A percentile compares a stretch with the other conserved stretches of the same genome.
These are phyloP conservation scores for Fusarium succisae DNA, from an alignment of 2,329 filamentous ascomycete genomes.

Conservation along the genomic window DNA sequence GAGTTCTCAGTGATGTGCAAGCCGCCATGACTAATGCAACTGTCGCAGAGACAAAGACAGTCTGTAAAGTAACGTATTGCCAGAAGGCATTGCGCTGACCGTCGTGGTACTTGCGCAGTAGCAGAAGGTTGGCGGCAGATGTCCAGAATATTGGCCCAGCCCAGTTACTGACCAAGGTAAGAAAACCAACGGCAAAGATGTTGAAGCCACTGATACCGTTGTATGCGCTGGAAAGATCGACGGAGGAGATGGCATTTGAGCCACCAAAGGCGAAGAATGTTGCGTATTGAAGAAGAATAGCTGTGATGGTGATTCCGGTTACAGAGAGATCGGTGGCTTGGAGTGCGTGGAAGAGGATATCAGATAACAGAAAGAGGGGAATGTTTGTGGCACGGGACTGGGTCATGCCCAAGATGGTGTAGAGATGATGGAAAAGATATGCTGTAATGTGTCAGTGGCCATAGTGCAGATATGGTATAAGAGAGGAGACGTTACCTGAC, in stretches of 20 bases:
- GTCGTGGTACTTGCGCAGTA: conserved; percentile 53
- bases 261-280: conserved; percentile 92
- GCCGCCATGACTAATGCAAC: conserved; percentile 84
- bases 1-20: conserved; percentile 83
- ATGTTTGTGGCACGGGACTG: conserved; percentile 88
- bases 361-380: conserved; percentile 82
- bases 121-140: conserved; percentile 69
- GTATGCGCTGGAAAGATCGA: conserved; percentile 94
- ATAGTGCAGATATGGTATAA: neutral
- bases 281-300: conserved; percentile 79
- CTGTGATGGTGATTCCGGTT: conserved; percentile 72
- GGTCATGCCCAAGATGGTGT: conserved; percentile 83
- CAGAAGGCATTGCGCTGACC: conserved; percentile 48
- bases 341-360: conserved; percentile 64
- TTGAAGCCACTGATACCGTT: conserved; percentile 89
- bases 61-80: conserved; percentile 70
- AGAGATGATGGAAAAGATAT: conserved; percentile 71
- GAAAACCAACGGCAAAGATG: conserved; percentile 78
- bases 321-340: conserved; percentile 57
- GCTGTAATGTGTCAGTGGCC: conserved; percentile 36
- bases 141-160: conserved; percentile 89
- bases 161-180: conserved; percentile 94
- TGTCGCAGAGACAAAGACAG: conserved; percentile 73
- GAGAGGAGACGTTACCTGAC: conserved; percentile 41
- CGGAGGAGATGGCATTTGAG: conserved; percentile 93